These are phyloP conservation scores for Tuber aestivum DNA, from an alignment of 495 filamentous ascomycete genomes.

Conservation along the genomic window DNA sequence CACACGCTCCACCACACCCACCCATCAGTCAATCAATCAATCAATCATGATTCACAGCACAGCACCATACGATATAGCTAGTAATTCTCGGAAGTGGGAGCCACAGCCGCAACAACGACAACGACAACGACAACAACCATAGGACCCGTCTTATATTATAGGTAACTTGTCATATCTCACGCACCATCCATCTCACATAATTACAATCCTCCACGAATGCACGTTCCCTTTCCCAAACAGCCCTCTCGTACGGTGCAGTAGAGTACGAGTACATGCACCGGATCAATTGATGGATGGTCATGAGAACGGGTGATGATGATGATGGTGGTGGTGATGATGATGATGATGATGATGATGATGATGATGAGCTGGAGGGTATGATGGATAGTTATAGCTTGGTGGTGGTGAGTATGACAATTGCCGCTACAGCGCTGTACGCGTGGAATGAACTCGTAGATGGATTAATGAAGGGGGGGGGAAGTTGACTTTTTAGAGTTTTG, in stretches of 20 bases:
- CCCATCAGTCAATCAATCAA: constrained; percentile 6
- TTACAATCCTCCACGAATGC: background rate
- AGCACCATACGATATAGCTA: background rate
- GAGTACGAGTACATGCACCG: background rate
- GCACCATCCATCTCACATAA: background rate
- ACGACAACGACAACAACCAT: background rate
- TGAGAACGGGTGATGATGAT: background rate
- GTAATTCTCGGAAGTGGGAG: background rate
- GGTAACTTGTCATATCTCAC: background rate
- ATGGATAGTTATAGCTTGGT: background rate
- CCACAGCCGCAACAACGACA: background rate
- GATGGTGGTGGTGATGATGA: background rate
- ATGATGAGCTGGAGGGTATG: background rate
- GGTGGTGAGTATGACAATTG: background rate
- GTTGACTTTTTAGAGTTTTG: background rate
- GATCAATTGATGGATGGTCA: background rate
- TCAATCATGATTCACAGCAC: background rate
- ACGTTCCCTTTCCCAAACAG: background rate
- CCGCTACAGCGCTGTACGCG: background rate
- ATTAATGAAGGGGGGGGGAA: background rate
- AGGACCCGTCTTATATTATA: background rate
- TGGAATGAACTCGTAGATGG: background rate
- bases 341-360: background rate
- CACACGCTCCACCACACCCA: background rate
- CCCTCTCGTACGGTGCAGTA: no score